Evolutionary conservation across 176 grass and related monocot genomes (phyloP), one percentile per base, ranked within the genome.

Genomic region (Puya raimondii): DNA sequence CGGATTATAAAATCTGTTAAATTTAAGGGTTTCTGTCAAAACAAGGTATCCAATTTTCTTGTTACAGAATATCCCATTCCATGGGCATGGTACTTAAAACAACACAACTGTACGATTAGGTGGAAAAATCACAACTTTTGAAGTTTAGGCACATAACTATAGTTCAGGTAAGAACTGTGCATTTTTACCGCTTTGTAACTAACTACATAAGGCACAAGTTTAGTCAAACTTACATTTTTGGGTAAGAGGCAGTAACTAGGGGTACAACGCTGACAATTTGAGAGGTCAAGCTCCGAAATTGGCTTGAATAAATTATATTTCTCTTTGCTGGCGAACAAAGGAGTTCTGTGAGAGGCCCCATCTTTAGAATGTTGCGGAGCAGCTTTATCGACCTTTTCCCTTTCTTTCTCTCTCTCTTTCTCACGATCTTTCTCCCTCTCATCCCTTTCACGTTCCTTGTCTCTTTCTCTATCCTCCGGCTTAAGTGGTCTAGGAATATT

Each of bases 221-320:
- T 22, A 75, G 10, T 3, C 54, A 53, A 74, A 53, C 77, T 90
- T 89, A 99, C 94, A 78, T 86, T 82, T 86, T 93, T 93, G 1
- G 94, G 94, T 66, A 99, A 76, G 76, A 99, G 94, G 9, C 94
- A 87, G 72, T 99, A 99, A 81, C 89, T 99, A 18, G 94, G 89
- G 65, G 87, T 91, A 74, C 94, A 99, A 20, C 80, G 78, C 81
- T 91, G 84, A 83, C 89, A 93, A 65, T 91, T 83, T 75, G 94
- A 93, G 69, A 99, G 82, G 78, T 99, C 94, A 12, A 99, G 94
- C 78, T 99, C 94, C 53, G 94, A 93, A 73, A 99, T 85, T 14
- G 94, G 94, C 73, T 93, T 99, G 72, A 78, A 93, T 51, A 99
- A 49, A 75, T 83, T 90, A 76, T 85, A 88, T 80, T 93, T 99